Percentiles rank a stretch among this genome's conserved stretches.
Conservation (phyloP, 164 flowering plant genomes). For the Tetrastigma voinierianum region DNA sequence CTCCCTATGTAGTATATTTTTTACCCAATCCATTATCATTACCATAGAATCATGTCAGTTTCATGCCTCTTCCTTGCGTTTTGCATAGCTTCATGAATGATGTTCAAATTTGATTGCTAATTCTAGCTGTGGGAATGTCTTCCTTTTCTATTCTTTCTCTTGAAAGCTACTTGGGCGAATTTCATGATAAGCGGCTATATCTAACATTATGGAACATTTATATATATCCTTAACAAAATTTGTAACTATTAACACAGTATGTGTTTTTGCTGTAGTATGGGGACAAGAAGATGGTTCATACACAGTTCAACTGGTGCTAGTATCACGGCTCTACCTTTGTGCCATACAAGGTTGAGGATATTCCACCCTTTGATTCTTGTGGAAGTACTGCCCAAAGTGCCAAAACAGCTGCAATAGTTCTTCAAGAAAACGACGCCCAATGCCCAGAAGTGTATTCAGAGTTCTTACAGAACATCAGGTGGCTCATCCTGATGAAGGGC, state of each 20-base stretch:
- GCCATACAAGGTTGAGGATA: conserved; percentile 81
- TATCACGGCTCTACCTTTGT: conserved; percentile 88
- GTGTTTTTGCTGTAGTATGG: conserved; percentile 64
- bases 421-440: conserved; percentile 97
- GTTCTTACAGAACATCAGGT: conserved; percentile 85
- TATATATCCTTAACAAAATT: background rate
- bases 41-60: background rate
- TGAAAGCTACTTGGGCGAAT: no score
- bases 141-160: no score
- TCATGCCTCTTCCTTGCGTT: background rate
- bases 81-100: background rate
- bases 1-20: conserved; percentile 62
- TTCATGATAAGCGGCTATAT: no score
- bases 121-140: no score
- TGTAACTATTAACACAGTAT: background rate
- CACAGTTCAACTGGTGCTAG: conserved; percentile 97
- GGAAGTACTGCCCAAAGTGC: conserved; percentile 66
- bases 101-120: no score
- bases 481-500: conserved; percentile 86
- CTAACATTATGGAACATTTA: background rate
- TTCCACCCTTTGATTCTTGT: conserved; percentile 77
- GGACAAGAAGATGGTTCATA: no score
- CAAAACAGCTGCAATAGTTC: conserved; percentile 84
- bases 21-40: background rate
- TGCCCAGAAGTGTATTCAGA: conserved; percentile 90